These are phyloP conservation scores for Russula foetens DNA, from an alignment of 768 basidiomycete genomes.

Conservation along the genomic window DNA sequence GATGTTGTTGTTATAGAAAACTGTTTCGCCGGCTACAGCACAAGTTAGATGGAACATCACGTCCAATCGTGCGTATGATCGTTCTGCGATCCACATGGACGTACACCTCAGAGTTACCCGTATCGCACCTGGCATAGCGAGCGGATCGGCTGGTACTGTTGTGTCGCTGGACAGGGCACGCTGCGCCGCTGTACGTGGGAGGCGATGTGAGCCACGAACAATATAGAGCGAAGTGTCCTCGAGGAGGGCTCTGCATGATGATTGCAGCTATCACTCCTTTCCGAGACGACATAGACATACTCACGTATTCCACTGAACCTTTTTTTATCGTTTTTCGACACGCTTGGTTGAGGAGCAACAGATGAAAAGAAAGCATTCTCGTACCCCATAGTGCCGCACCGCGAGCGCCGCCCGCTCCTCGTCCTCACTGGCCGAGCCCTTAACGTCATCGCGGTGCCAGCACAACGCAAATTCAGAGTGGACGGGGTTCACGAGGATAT, in stretches of 20 bases:
- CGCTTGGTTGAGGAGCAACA: neutral
- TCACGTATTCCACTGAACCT: slow-evolving; percentile 81
- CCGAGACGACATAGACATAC: slow-evolving; percentile 22
- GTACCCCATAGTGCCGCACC: slow-evolving; percentile 57
- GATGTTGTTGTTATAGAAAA: slow-evolving; percentile 80
- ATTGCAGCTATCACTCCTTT: no score
- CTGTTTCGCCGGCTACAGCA: slow-evolving; percentile 55
- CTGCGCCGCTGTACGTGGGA: slow-evolving; percentile 49
- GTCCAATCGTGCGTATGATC: neutral
- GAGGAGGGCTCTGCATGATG: slow-evolving; percentile 47
- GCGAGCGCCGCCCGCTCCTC: slow-evolving; percentile 41
- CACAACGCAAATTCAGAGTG: slow-evolving; percentile 59
- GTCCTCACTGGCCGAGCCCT: slow-evolving; percentile 42
- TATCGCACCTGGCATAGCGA: slow-evolving; percentile 71
- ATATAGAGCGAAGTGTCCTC: slow-evolving; percentile 62
- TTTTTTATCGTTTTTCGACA: slow-evolving; percentile 26
- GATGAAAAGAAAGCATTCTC: neutral
- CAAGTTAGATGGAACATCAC: neutral
- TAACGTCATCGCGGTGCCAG: slow-evolving; percentile 77
- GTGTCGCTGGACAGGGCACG: no score
- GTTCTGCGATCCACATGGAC: slow-evolving; percentile 17
- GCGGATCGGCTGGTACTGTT: no score
- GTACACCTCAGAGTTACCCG: slow-evolving; percentile 46
- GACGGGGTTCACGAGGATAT: slow-evolving; percentile 63
- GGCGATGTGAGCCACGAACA: slow-evolving; percentile 60